phyloP scores from a whole-genome alignment of 106 monocot species.

The Allium fistulosum region DNA sequence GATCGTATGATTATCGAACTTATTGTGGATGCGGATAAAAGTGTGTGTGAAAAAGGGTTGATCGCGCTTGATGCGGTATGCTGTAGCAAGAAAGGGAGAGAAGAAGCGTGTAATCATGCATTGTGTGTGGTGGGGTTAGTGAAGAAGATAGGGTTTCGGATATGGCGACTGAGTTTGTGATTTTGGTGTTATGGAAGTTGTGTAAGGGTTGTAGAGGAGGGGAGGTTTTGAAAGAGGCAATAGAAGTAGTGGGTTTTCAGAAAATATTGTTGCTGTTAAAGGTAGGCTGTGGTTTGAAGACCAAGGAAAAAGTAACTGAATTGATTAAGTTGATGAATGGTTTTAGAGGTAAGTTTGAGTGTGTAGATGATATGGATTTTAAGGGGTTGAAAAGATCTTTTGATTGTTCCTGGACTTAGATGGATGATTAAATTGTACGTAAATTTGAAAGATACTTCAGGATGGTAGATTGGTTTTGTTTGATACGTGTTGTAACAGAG shows the following conservation, averaged over 20 bases:
- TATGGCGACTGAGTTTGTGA: constrained; percentile 27
- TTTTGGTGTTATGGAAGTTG: constrained; percentile 32
- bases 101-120: constrained; percentile 11
- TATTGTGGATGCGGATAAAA: constrained; percentile 55
- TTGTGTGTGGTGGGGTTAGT: constrained; percentile 32
- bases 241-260: constrained; percentile 56
- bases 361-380: constrained; percentile 37
- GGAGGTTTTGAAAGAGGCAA: constrained; percentile 30
- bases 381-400: constrained; percentile 41
- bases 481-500: too few species aligned
- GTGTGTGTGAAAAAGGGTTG: constrained; percentile 44
- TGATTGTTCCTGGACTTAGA: background rate
- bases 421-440: background rate
- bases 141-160: constrained; percentile 50
- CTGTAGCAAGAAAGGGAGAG: constrained; percentile 8
- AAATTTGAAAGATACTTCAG: too few species aligned
- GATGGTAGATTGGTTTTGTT: too few species aligned
- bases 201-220: constrained; percentile 10
- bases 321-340: constrained; percentile 53
- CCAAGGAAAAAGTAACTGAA: constrained; percentile 51
- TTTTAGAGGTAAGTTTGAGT: constrained; percentile 25
- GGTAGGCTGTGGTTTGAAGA: constrained; percentile 28
- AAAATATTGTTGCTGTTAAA: constrained; percentile 62
- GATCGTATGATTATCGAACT: constrained; percentile 37
- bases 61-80: constrained; percentile 23